phyloP scores from a whole-genome alignment of 331 rosid genomes.

The Telfairia occidentalis region DNA sequence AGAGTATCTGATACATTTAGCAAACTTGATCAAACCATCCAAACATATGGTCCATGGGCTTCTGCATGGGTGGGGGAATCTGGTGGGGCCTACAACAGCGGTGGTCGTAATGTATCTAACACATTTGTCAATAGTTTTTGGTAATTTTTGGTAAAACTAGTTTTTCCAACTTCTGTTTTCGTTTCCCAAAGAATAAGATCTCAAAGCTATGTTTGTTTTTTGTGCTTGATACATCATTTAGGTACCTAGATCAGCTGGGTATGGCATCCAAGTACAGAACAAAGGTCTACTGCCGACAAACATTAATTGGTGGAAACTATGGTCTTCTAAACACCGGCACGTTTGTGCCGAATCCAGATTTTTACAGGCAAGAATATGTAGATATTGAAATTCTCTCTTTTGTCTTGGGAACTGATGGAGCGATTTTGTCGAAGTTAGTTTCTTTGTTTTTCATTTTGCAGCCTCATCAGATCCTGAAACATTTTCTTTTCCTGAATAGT shows the following conservation, averaged over 20 bases:
- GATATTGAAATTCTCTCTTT: background rate
- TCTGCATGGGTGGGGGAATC: constrained; percentile 91
- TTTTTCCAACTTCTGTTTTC: background rate
- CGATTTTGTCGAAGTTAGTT: background rate
- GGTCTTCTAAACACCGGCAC: constrained; percentile 62
- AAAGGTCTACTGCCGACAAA: constrained; percentile 75
- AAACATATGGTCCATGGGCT: constrained; percentile 61
- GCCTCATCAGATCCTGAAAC: background rate
- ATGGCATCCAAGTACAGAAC: constrained; percentile 60
- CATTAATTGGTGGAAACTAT: constrained; percentile 73
- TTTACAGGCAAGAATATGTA: constrained; percentile 50
- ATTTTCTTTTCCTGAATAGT: constrained; percentile 28
- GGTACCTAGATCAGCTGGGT: constrained; percentile 96
- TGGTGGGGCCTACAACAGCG: constrained; percentile 88
- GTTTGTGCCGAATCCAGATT: constrained; percentile 77
- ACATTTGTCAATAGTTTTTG: constrained; percentile 76
- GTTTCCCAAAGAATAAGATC: background rate
- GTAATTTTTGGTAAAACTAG: constrained; percentile 26
- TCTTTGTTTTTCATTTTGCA: background rate
- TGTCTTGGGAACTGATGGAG: background rate
- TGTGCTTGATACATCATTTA: constrained; percentile 16
- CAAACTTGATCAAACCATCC: constrained; percentile 39
- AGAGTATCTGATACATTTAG: constrained; percentile 30
- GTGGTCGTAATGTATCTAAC: constrained; percentile 63
- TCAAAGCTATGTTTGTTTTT: background rate